Percentiles rank a stretch among this genome's conserved stretches.
Conservation (phyloP, 192 early-diverging fungal genomes). For the Mortierella alpina region DNA sequence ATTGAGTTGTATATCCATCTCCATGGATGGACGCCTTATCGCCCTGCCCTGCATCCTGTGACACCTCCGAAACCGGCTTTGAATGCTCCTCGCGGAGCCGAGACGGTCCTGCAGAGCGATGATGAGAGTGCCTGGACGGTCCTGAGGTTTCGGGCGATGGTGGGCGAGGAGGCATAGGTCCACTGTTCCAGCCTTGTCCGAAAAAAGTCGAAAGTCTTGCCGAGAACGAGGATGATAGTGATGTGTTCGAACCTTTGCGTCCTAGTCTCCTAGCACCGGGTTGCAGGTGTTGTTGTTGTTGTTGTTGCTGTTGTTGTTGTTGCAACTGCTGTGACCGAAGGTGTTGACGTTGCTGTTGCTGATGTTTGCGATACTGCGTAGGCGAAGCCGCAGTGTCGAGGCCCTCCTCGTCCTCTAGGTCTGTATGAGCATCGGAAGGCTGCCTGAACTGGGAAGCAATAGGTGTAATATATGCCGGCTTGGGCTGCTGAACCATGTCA, state of each 20-base stretch:
- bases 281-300: neutral
- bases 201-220: conserved; percentile 29
- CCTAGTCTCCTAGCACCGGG: neutral
- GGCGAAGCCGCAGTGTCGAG: neutral
- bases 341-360: conserved; percentile 18
- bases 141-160: neutral
- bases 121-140: neutral
- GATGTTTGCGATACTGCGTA: conserved; percentile 8
- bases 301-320: neutral
- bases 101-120: conserved; percentile 5
- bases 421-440: neutral
- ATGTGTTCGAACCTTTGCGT: conserved; percentile 24
- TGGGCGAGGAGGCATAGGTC: conserved; percentile 38
- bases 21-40: conserved; percentile 33
- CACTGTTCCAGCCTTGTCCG: conserved; percentile 34
- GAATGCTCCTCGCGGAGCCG: conserved; percentile 13
- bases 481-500: conserved; percentile 13
- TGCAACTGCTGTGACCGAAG: conserved; percentile 15
- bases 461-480: conserved; percentile 32
- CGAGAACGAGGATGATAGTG: conserved; percentile 20
- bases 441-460: conserved; percentile 36
- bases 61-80: neutral
- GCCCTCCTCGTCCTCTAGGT: conserved; percentile 7
- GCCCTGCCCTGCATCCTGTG: neutral
- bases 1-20: conserved; percentile 29